These are phyloP conservation scores for Cyclostephanos tholiformis DNA, from an alignment of 108 stramenopile genomes.

Conservation along the genomic window DNA sequence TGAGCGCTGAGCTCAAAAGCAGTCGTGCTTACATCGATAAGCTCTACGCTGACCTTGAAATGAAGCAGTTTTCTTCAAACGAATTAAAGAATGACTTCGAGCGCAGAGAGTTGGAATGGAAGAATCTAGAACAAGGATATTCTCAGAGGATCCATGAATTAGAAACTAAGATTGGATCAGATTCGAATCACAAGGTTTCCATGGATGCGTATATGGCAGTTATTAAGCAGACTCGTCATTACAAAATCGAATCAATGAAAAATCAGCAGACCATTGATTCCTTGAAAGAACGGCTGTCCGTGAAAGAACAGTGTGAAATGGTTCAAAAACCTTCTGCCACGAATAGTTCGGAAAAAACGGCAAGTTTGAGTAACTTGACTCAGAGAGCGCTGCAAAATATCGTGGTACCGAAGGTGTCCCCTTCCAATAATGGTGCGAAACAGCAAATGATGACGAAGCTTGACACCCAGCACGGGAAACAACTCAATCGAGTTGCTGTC, in stretches of 20 bases:
- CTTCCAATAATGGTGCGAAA: neutral
- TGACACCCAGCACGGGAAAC: constrained; percentile 14
- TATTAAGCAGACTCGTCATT: constrained; percentile 20
- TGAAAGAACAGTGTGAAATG: constrained; percentile 20
- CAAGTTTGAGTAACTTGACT: neutral
- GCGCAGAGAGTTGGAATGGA: constrained; percentile 24
- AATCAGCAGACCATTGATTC: constrained; percentile 19
- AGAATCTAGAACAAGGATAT: constrained; percentile 20
- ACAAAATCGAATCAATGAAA: constrained; percentile 27
- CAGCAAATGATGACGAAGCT: neutral
- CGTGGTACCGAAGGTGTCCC: constrained; percentile 2
- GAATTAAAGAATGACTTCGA: constrained; percentile 22
- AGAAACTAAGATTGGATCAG: constrained; percentile 21
- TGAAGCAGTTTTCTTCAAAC: neutral
- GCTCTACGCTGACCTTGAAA: constrained; percentile 20
- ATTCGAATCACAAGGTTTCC: constrained; percentile 21
- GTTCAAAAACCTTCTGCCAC: neutral
- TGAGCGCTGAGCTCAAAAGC: constrained; percentile 23
- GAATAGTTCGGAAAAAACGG: neutral
- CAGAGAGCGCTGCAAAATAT: neutral
- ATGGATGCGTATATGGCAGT: constrained; percentile 33
- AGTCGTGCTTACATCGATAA: constrained; percentile 34
- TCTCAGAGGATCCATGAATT: constrained; percentile 22
- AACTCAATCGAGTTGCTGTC: constrained; percentile 14
- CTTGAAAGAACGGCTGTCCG: constrained; percentile 17